Percentiles rank a stretch among this genome's conserved stretches.
phyloP scores from a whole-genome alignment of 768 basidiomycete species.

The Termitomyces eurrhizus region DNA sequence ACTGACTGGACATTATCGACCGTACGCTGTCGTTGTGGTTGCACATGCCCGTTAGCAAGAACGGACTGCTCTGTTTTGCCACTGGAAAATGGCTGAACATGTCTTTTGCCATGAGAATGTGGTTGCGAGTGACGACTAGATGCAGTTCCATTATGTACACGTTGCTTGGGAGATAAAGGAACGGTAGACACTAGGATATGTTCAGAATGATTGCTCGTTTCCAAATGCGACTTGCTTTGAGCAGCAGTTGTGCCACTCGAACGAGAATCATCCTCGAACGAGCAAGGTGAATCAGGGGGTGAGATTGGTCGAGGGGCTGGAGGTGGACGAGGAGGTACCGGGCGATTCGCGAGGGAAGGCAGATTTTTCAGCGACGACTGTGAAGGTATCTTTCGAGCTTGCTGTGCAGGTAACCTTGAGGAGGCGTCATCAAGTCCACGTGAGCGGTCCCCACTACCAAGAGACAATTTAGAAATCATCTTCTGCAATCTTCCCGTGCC shows the following conservation, averaged over 20 bases:
- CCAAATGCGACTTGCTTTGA: slow-evolving; percentile 22
- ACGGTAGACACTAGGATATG: not conserved
- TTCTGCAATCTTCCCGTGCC: slow-evolving; percentile 63
- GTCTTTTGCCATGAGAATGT: slow-evolving; percentile 5
- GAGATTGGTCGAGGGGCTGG: slow-evolving; percentile 42
- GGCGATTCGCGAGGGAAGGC: slow-evolving; percentile 52
- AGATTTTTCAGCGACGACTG: slow-evolving; percentile 36
- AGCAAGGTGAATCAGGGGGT: slow-evolving; percentile 45
- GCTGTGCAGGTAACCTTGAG: slow-evolving; percentile 9
- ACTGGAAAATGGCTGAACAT: not conserved
- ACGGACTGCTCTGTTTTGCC: not conserved
- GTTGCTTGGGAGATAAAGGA: not conserved
- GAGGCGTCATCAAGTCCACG: slow-evolving; percentile 19
- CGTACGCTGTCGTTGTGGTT: not conserved
- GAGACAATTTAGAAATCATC: slow-evolving; percentile 78
- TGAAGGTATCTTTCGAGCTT: slow-evolving; percentile 18
- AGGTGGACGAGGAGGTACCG: slow-evolving; percentile 58
- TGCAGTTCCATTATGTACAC: slow-evolving; percentile 7
- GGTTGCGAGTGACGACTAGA: slow-evolving; percentile 4
- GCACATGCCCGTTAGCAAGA: not conserved
- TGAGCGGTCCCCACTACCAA: slow-evolving; percentile 39
- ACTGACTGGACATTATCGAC: slow-evolving; percentile 4
- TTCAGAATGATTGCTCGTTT: not conserved
- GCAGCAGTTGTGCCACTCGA: slow-evolving; percentile 23
- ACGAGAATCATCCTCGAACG: slow-evolving; percentile 30